Base-by-base conservation (phyloP, 495 filamentous ascomycete species). In the Pseudotulostoma volvatum region DNA sequence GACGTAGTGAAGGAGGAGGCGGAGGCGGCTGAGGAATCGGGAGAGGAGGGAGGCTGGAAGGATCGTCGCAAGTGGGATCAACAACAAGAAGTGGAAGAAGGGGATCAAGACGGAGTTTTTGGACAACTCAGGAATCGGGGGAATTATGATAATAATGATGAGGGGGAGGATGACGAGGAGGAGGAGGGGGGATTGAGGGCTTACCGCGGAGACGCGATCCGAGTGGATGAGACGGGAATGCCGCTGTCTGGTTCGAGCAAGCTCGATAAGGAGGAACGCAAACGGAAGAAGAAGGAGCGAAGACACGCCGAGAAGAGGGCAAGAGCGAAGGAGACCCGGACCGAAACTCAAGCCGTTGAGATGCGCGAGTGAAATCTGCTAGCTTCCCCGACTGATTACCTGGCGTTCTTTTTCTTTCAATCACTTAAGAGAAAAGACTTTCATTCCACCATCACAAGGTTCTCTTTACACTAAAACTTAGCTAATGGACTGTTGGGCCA, bases 201-300 rank as follows among this genome's bases (percentile, higher is more conserved):
- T 9, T 32, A 39, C 7, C 52, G 48, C 31, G 43, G 49, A 34
- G 44, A 55, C 34, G 37, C 39, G 18, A 30, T 36, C 11, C 34
- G 50, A 16, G 50, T 42, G 31, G 39, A 43, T 16, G 43, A 47
- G 40, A 33, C 40, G 16, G 38, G 23, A 21, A 40, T 43, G 40
- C 40, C 33, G 19, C 3, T 39, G 11, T 28, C 23, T 28, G 5
- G 5, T 11, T 19, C 21, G 4, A 48, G 45, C 9, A 34, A 19
- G 8, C 31, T 63, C 36, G 64, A 69, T 44, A 70, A 67, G 49
- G 64, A 65, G 36, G 64, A 62, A 46, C 50, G 66, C 40, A 69
- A 68, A 52, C 51, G 56, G 20, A 57, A 54, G 51, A 70, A 70
- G 56, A 70, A 67, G 50, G 64, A 68, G 50, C 57, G 62, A 52